Conservation (phyloP, 2,329 filamentous ascomycete species). For the Xylogone sp. region DNA sequence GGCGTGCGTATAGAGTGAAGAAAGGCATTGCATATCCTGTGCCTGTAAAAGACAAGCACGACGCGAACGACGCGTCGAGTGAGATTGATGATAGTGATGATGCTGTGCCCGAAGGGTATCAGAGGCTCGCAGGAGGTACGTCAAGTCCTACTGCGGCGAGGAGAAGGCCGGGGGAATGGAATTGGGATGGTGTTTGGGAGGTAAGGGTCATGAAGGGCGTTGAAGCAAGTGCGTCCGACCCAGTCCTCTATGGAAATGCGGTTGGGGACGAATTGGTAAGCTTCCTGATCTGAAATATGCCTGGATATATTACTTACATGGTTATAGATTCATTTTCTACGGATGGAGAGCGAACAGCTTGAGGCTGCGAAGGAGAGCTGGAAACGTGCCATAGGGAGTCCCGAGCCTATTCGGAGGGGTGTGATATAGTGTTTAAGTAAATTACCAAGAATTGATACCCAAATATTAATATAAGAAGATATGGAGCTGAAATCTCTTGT, state of each 20-base stretch:
- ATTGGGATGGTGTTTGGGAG: constrained; percentile 97
- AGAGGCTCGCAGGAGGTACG: constrained; percentile 15
- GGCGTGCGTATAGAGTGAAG: constrained; percentile 66
- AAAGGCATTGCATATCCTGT: constrained; percentile 36
- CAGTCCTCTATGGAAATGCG: constrained; percentile 69
- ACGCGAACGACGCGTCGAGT: constrained; percentile 12
- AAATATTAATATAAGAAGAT: background rate
- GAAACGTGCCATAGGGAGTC: constrained; percentile 41
- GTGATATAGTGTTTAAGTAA: constrained; percentile 10
- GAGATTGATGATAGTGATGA: constrained; percentile 8
- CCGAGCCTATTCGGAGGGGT: constrained; percentile 19
- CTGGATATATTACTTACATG: constrained; percentile 5
- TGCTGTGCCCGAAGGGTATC: constrained; percentile 11
- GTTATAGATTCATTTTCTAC: constrained; percentile 62
- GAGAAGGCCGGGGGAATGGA: constrained; percentile 78
- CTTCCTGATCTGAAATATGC: constrained; percentile 9
- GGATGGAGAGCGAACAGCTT: constrained; percentile 56
- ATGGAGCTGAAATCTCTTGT: background rate
- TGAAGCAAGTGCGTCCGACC: constrained; percentile 71
- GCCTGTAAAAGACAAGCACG: constrained; percentile 6
- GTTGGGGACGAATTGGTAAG: constrained; percentile 69
- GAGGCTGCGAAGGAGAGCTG: constrained; percentile 57
- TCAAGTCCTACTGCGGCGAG: constrained; percentile 11
- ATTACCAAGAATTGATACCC: background rate
- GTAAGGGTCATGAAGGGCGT: constrained; percentile 79